Base-by-base conservation (phyloP, 108 stramenopile species). In the Phaeodactylum tricornutum region DNA sequence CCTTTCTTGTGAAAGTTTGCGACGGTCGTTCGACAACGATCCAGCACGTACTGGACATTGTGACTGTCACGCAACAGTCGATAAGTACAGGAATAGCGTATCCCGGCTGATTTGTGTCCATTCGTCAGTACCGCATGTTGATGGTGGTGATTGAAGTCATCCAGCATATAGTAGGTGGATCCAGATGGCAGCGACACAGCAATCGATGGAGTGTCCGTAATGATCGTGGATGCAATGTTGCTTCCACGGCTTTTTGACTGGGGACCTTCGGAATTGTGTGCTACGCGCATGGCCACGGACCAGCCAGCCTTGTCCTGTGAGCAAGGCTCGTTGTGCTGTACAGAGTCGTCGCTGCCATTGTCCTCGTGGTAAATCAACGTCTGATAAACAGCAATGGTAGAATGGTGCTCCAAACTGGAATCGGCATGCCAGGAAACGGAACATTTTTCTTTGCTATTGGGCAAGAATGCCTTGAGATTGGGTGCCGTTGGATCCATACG, bases 401-500 rank as follows among this genome's bases (percentile, higher is more conserved):
- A 77, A 45, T 61, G 86, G 62, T 92, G 79, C 37, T 87, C 79
- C 27, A 92, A 53, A 40, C 72, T 72, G 17, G 78, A 81, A 61
- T 92, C 90, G 9, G 90, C 85, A 59, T 92, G 90, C 90, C 90
- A 92, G 47, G 74, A 74, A 24, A 92, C 90, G 20, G 79, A 47
- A 30, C 75, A 76, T 43, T 66, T 71, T 21, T 29, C 50, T 21
- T 65, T 39, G 31, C 46, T 24, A 20, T 37, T 6, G 7, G 23
- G 29, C 56, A 57, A 31, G 37, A 49, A n/a, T 34, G 52, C 61
- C 27, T 41, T 17, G 37, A 25, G 4, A 12, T 30, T 14, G 19
- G 24, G 25, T 20, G 12, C 3, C 12, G 59, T 36, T n/a, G n/a
- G n/a, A 16, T 60, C 69, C 76, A 81, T 79, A 12, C 78, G 61